These are phyloP conservation scores for Cryptococcus depauperatus DNA, from an alignment of 1,284 basidiomycete species.

Conservation along the genomic window DNA sequence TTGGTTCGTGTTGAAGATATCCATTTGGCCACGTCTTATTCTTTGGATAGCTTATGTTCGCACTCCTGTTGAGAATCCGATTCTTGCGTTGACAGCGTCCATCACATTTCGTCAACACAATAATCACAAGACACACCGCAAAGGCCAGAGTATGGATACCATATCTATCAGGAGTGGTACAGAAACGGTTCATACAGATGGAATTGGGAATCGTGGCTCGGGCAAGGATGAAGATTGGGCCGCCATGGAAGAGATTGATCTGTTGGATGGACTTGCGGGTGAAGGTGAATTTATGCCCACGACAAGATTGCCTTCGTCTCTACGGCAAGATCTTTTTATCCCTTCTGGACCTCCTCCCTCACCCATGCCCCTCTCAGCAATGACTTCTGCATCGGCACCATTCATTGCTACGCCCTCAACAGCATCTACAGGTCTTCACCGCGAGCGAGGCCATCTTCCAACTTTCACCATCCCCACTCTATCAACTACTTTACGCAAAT, in stretches of 20 bases:
- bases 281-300: constrained; percentile 25
- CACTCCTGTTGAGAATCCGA: constrained; percentile 60
- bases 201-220: constrained; percentile 16
- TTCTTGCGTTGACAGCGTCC: constrained; percentile 71
- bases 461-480: constrained; percentile 4
- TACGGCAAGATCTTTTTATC: constrained; percentile 28
- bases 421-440: constrained; percentile 14
- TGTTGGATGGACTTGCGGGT: constrained; percentile 56
- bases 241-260: constrained; percentile 68
- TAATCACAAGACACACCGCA: constrained; percentile 36
- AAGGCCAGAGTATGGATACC: constrained; percentile 17
- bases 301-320: constrained; percentile 27
- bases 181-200: constrained; percentile 15
- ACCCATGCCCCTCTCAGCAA: constrained; percentile 15
- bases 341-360: constrained; percentile 7
- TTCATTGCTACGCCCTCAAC: constrained; percentile 13
- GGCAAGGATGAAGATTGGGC: constrained; percentile 31
- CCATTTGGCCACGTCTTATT: neutral
- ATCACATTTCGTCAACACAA: constrained; percentile 65
- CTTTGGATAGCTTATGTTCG: constrained; percentile 55
- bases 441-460: constrained; percentile 15
- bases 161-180: constrained; percentile 19
- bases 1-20: constrained; percentile 54
- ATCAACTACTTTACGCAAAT: constrained; percentile 62
- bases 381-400: constrained; percentile 7